Base-by-base conservation (phyloP, 768 basidiomycete genomes). In the Suillus subaureus region DNA sequence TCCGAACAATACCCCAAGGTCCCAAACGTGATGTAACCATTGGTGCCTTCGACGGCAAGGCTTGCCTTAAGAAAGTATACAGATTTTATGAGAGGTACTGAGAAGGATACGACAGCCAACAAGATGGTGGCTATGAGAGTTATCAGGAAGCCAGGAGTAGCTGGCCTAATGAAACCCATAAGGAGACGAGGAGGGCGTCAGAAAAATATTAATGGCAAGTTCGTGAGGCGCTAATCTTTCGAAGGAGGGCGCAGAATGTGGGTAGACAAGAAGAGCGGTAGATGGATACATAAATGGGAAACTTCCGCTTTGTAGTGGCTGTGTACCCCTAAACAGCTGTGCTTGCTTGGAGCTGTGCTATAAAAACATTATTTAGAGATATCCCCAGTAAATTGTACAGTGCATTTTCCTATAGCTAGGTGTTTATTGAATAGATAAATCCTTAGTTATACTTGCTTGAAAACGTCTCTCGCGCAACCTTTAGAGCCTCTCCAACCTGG, bases 1-100 rank as follows among this genome's bases (percentile, higher is more conserved):
- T 89, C 80, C 12, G 90, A 61, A 74, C 97, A 99, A 72, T 94
- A 99, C 0, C 97, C 97, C 61, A 97, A 79, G 0, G 93, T 93
- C 11, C 97, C 97, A 72, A 99, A 91, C 0, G 87, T 93, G 39
- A 97, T 85, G 2, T 83, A 78, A 28, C 91, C 94, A 58, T 77
- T 82, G 55, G 80, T 60, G 28, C 82, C 81, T 40, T 80, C 72
- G 23, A 77, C 77, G 2, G 81, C 68, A 52, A 94, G 80, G 31
- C 79, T 83, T 1, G 93, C 94, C 74, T 90, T 88, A 72, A 98
- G 89, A 79, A 99, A 97, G 81, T 85, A 96, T 51, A 98, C 80
- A 2, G 90, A 89, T 77, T 94, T 97, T 83, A 97, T 82, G 73
- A 89, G 87, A 0, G 97, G 97, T 11, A 95, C 93, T 63, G 90